Evolutionary conservation across 345 rosid species (phyloP).

Genomic region (Gossypium mustelinum): DNA sequence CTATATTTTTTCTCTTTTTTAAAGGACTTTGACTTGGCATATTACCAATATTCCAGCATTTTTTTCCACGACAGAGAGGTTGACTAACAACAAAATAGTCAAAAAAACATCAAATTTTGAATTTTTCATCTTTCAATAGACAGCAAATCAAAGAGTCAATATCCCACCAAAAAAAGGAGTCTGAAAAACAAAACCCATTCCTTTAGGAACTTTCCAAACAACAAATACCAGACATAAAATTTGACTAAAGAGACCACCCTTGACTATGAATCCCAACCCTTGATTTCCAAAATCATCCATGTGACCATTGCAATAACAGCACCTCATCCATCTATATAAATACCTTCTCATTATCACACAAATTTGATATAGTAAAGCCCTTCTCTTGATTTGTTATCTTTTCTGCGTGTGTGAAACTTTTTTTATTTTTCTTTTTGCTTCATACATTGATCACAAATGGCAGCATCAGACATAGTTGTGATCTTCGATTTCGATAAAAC

Average conservation of each 20-base stretch:
- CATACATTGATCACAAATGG: slow-evolving; percentile 11
- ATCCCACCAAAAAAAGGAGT: background rate
- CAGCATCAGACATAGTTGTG: slow-evolving; percentile 31
- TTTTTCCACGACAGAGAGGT: background rate
- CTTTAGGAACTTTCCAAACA: background rate
- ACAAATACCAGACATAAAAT: background rate
- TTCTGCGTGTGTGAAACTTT: background rate
- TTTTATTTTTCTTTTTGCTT: background rate
- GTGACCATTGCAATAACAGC: background rate
- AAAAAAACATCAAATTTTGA: background rate
- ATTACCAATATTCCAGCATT: background rate
- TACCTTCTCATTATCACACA: background rate
- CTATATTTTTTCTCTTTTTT: background rate
- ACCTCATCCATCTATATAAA: background rate
- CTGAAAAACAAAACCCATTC: background rate
- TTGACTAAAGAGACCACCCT: background rate
- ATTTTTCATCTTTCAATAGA: background rate
- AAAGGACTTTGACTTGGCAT: background rate
- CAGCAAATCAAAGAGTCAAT: background rate
- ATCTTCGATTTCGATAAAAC: slow-evolving; percentile 89
- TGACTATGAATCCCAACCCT: background rate
- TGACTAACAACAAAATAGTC: background rate
- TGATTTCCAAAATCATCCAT: background rate
- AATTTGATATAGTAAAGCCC: background rate
- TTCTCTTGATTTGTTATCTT: background rate